Percentiles rank a stretch among this genome's conserved stretches.
These are phyloP conservation scores for Cinchona pubescens DNA, from an alignment of 257 asterid genomes.

Conservation along the genomic window DNA sequence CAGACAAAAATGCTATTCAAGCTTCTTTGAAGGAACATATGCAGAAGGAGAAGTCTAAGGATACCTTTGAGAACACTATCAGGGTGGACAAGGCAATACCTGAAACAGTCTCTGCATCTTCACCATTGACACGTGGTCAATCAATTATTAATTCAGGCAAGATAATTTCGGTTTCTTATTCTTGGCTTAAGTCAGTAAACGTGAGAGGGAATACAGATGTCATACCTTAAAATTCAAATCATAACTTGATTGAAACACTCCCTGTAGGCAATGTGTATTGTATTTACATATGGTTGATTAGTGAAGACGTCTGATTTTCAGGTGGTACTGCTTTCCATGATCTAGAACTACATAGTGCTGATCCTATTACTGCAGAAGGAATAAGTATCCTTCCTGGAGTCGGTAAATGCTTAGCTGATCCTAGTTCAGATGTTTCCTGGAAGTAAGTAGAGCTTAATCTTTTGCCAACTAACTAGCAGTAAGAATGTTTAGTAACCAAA, in stretches of 20 bases:
- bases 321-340: slow-evolving; percentile 30
- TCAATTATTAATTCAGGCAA: slow-evolving; percentile 37
- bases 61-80: not conserved
- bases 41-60: slow-evolving; percentile 21
- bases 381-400: slow-evolving; percentile 18
- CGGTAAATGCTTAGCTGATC: slow-evolving; percentile 22
- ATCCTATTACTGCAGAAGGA: slow-evolving; percentile 23
- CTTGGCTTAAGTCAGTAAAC: slow-evolving; percentile 3
- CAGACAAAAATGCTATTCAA: slow-evolving; percentile 11
- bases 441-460: slow-evolving; percentile 42
- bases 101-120: slow-evolving; percentile 20
- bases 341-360: slow-evolving; percentile 20
- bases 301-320: slow-evolving; percentile 18
- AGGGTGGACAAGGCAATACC: slow-evolving; percentile 16
- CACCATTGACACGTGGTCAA: slow-evolving; percentile 11
- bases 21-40: slow-evolving; percentile 16
- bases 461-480: not conserved
- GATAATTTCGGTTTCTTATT: slow-evolving; percentile 16
- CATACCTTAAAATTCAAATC: not conserved
- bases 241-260: not conserved
- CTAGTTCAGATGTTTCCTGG: slow-evolving; percentile 55
- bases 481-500: not conserved
- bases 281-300: not conserved
- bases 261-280: not conserved
- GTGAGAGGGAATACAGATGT: not conserved